Conservation (phyloP, 202 grass and related monocot genomes). For the Brachypodium distachyon region DNA sequence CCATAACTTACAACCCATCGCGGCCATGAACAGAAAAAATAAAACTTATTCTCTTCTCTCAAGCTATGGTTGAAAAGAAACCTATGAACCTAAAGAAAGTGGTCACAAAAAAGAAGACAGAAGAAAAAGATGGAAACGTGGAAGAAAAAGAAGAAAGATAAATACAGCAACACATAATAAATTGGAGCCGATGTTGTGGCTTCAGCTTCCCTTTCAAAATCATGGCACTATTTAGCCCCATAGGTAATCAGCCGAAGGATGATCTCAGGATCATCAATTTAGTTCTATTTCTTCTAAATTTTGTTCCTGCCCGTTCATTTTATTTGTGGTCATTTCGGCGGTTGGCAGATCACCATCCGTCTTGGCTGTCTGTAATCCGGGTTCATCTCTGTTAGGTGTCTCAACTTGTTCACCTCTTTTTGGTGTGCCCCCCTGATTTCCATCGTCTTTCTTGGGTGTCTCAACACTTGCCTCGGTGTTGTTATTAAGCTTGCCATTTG, state of each 20-base stretch:
- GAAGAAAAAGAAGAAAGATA: not conserved
- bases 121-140: not conserved
- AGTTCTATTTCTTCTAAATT: constrained; percentile 40
- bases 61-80: constrained; percentile 1
- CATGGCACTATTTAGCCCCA: constrained; percentile 1
- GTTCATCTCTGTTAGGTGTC: constrained; percentile 22
- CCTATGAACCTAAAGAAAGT: constrained; percentile 26
- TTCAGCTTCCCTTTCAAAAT: not conserved
- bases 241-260: not conserved
- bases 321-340: not conserved
- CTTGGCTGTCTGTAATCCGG: constrained; percentile 10
- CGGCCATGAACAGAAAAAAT: not conserved
- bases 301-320: constrained; percentile 10
- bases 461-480: constrained; percentile 39
- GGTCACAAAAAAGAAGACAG: not conserved
- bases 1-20: constrained; percentile 16
- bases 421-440: constrained; percentile 31
- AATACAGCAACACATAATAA: constrained; percentile 25
- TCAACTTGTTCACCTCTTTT: constrained; percentile 32
- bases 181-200: constrained; percentile 6
- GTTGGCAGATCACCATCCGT: constrained; percentile 8
- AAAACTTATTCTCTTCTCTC: constrained; percentile 28
- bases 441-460: constrained; percentile 22
- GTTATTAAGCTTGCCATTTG: constrained; percentile 30
- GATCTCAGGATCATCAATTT: constrained; percentile 8